phyloP scores from a whole-genome alignment of 2,329 filamentous ascomycete species.

The Dothiorella sarmentorum region DNA sequence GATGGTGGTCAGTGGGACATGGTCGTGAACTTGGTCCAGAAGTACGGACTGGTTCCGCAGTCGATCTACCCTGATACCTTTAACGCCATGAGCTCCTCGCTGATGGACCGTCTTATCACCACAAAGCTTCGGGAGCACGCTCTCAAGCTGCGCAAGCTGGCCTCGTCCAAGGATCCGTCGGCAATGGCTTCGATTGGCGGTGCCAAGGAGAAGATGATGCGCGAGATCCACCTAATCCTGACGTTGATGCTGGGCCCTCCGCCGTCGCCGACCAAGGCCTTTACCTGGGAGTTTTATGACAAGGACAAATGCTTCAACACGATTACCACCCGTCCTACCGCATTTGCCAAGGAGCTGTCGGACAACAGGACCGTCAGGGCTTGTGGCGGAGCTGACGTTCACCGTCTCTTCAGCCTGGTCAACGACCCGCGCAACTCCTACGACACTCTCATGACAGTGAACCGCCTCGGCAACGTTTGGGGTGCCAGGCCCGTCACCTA shows the following conservation, averaged over 20 bases:
- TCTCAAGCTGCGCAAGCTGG: conserved; percentile 63
- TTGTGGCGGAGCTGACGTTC: conserved; percentile 58
- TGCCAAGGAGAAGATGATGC: conserved; percentile 71
- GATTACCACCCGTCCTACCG: conserved; percentile 62
- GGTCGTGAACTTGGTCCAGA: conserved; percentile 78
- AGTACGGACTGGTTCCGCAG: conserved; percentile 87
- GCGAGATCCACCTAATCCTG: conserved; percentile 76
- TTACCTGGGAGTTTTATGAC: conserved; percentile 78
- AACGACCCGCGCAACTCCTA: conserved; percentile 80
- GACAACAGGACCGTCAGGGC: conserved; percentile 56
- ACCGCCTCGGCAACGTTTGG: conserved; percentile 76
- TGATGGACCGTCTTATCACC: conserved; percentile 71
- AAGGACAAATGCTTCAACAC: conserved; percentile 61
- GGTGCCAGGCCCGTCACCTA: conserved; percentile 74
- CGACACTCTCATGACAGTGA: conserved; percentile 69
- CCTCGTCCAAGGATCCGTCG: conserved; percentile 34
- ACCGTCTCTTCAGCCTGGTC: conserved; percentile 73
- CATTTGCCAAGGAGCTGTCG: conserved; percentile 68
- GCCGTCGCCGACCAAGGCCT: conserved; percentile 64
- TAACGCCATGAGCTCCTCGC: conserved; percentile 68
- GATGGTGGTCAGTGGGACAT: conserved; percentile 94
- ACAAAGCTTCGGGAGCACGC: conserved; percentile 86
- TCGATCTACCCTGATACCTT: conserved; percentile 76
- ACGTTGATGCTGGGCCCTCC: conserved; percentile 79
- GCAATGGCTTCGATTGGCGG: conserved; percentile 37